Evolutionary conservation across 2,329 filamentous ascomycete genomes (phyloP).

Genomic region (Apiospora sp.): DNA sequence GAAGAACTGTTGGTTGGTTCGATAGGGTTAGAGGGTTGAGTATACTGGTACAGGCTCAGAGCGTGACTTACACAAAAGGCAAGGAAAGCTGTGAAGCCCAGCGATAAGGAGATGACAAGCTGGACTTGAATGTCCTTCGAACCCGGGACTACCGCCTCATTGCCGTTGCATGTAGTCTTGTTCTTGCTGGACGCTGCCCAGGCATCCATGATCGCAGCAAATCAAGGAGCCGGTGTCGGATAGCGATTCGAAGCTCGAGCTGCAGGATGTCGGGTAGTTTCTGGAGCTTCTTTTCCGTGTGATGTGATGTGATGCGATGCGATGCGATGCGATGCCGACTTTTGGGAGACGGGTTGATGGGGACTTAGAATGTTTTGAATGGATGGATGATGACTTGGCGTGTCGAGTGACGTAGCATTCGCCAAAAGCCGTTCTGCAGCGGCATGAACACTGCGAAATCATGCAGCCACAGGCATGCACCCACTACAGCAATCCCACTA

Average conservation of each 20-base stretch:
- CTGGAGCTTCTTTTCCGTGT: neutral
- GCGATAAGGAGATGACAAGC: conserved; percentile 73
- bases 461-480: neutral
- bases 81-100: conserved; percentile 76
- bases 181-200: conserved; percentile 12
- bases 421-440: conserved; percentile 12
- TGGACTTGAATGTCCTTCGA: conserved; percentile 66
- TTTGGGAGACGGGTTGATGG: neutral
- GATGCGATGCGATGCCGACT: neutral
- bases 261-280: neutral
- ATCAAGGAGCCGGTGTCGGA: conserved; percentile 21
- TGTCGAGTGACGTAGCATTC: conserved; percentile 16
- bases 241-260: neutral
- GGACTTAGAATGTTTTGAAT: neutral
- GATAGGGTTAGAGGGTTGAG: conserved; percentile 23
- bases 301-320: neutral
- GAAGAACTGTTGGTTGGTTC: conserved; percentile 57
- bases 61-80: conserved; percentile 72
- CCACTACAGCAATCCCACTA: neutral
- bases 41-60: neutral
- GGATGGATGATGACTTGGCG: conserved; percentile 6
- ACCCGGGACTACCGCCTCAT: conserved; percentile 42
- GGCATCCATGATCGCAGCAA: conserved; percentile 19
- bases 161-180: conserved; percentile 20
- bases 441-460: conserved; percentile 3